These are phyloP conservation scores for Pseudogymnoascus sp. DNA, from an alignment of 2,329 filamentous ascomycete species.

Conservation along the genomic window DNA sequence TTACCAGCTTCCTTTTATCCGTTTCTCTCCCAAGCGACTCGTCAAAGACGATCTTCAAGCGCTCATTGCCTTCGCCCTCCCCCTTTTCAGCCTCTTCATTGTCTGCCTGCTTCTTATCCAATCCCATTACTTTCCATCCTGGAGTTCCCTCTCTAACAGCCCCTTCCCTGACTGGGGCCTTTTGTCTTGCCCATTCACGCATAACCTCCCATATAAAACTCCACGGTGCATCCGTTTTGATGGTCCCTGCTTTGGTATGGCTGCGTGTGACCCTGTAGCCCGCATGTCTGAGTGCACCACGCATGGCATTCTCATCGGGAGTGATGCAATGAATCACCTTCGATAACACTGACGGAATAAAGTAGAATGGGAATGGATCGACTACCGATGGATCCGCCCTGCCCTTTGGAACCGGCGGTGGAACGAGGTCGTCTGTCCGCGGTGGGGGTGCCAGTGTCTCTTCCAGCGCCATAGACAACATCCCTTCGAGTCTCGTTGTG, in stretches of 20 bases:
- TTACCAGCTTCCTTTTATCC: slow-evolving; percentile 60
- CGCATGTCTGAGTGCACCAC: slow-evolving; percentile 70
- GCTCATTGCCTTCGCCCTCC: slow-evolving; percentile 23
- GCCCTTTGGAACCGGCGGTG: slow-evolving; percentile 18
- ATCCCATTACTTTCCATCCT: slow-evolving; percentile 60
- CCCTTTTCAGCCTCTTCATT: slow-evolving; percentile 17
- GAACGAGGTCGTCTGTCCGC: slow-evolving; percentile 14
- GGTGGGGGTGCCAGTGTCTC: slow-evolving; percentile 39
- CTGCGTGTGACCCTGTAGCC: slow-evolving; percentile 80
- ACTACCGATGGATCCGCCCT: slow-evolving; percentile 50
- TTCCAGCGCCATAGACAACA: slow-evolving; percentile 82
- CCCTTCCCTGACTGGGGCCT: slow-evolving; percentile 65
- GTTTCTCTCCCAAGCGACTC: slow-evolving; percentile 65
- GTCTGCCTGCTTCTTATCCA: slow-evolving; percentile 21
- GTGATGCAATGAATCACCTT: slow-evolving; percentile 72
- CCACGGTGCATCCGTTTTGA: slow-evolving; percentile 94
- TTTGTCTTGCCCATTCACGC: slow-evolving; percentile 81
- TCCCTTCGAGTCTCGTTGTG: slow-evolving; percentile 73
- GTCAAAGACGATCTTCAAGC: slow-evolving; percentile 60
- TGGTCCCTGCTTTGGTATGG: slow-evolving; percentile 80
- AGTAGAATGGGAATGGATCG: slow-evolving; percentile 78
- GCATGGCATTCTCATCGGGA: slow-evolving; percentile 68
- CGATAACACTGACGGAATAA: slow-evolving; percentile 66
- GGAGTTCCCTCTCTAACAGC: slow-evolving; percentile 62
- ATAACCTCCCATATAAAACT: slow-evolving; percentile 84